These are phyloP conservation scores for Podaxis pistillaris DNA, from an alignment of 768 basidiomycete genomes.

Conservation along the genomic window DNA sequence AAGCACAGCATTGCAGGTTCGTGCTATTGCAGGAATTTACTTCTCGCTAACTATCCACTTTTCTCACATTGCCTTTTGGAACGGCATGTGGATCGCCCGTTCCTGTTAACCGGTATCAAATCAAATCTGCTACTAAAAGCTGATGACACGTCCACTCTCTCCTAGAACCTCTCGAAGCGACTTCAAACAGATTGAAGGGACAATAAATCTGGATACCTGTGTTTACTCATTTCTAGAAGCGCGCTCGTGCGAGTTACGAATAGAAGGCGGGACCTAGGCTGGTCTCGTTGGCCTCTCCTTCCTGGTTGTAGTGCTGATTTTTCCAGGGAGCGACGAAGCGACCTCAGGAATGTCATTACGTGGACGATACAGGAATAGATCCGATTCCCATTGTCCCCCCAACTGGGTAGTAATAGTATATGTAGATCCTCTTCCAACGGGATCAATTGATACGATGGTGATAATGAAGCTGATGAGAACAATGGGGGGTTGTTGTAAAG, in stretches of 20 bases:
- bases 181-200: neutral
- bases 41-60: neutral
- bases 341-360: conserved; percentile 12
- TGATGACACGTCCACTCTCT: neutral
- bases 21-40: neutral
- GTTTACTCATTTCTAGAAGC: neutral
- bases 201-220: neutral
- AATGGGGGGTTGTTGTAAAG: neutral
- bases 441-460: neutral
- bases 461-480: neutral
- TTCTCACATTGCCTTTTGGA: neutral
- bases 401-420: neutral
- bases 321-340: neutral
- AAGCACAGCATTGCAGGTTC: neutral
- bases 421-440: neutral
- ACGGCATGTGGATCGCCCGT: neutral
- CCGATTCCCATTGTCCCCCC: conserved; percentile 6
- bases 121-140: neutral
- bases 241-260: neutral
- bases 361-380: conserved; percentile 1
- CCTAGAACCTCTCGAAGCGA: conserved; percentile 1
- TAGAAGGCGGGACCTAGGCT: neutral
- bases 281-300: neutral
- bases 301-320: neutral
- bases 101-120: conserved; percentile 3